These are phyloP conservation scores for Camellia sinensis DNA, from an alignment of 148 eudicot genomes.

Conservation along the genomic window DNA sequence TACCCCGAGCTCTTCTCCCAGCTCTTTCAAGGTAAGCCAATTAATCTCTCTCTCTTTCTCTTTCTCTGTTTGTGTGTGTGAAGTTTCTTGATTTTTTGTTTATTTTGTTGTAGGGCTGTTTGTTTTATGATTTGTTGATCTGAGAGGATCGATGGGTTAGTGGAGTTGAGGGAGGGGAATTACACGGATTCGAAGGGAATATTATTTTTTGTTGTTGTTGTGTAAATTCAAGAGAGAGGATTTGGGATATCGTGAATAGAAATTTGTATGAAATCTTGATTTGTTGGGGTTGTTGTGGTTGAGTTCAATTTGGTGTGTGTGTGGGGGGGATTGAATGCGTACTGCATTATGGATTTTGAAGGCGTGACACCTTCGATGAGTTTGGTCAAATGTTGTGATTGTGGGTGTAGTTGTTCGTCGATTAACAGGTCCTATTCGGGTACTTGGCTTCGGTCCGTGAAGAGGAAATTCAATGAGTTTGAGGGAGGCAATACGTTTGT, in stretches of 20 bases:
- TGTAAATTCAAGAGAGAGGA: neutral
- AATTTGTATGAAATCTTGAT: constrained; percentile 9
- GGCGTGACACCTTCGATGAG: constrained; percentile 38
- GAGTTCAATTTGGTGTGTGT: neutral
- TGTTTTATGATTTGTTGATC: constrained; percentile 1
- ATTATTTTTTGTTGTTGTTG: too few species aligned
- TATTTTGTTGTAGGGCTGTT: neutral
- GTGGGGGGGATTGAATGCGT: constrained; percentile 9
- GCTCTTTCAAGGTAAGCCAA: constrained; percentile 3
- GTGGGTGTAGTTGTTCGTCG: constrained; percentile 63
- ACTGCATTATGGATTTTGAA: constrained; percentile 49
- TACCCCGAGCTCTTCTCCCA: constrained; percentile 1
- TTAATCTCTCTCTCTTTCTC: neutral
- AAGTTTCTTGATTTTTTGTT: neutral
- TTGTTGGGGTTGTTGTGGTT: neutral
- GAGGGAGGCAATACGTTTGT: constrained; percentile 37
- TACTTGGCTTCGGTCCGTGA: constrained; percentile 65
- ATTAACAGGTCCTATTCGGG: constrained; percentile 45
- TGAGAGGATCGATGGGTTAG: neutral
- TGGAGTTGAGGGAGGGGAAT: constrained; percentile 7
- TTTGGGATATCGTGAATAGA: neutral
- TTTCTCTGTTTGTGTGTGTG: neutral
- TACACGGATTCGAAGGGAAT: neutral
- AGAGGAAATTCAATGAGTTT: constrained; percentile 69
- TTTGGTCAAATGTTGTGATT: constrained; percentile 59